Conservation (phyloP, 768 basidiomycete species). For the Symmetrospora coprosmae region DNA sequence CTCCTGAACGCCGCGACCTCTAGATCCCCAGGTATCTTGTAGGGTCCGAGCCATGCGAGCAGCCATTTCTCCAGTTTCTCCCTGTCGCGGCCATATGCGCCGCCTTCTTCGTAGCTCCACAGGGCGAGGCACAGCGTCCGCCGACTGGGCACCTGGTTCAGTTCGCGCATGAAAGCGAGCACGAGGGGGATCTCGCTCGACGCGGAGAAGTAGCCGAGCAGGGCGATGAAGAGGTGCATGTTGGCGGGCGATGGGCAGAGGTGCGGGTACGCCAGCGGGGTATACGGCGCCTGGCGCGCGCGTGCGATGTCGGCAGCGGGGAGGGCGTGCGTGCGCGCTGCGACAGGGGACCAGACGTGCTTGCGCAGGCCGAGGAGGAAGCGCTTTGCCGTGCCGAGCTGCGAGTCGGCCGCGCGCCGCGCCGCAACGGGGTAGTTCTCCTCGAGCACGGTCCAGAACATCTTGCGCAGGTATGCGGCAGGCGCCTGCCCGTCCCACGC, state of each 20-base stretch:
- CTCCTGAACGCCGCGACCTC: neutral
- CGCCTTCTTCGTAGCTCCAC: conserved; percentile 7
- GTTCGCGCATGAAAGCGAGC: neutral
- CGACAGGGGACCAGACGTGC: no score
- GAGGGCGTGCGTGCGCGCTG: no score
- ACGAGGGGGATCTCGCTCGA: neutral
- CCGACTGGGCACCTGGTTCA: neutral
- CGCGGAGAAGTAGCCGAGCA: neutral
- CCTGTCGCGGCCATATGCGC: neutral
- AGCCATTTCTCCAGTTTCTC: neutral
- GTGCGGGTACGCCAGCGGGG: neutral
- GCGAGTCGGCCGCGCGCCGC: neutral
- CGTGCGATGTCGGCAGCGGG: no score
- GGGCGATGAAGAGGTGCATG: conserved; percentile 14
- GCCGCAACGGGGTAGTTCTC: neutral
- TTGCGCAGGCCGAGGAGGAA: neutral
- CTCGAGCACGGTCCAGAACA: neutral
- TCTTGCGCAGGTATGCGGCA: neutral
- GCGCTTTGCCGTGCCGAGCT: neutral
- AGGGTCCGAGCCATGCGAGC: neutral
- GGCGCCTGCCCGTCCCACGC: neutral
- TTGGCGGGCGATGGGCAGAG: neutral
- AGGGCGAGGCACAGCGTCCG: neutral
- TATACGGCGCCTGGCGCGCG: no score
- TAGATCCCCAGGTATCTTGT: neutral